Conservation (phyloP, 768 basidiomycete species). For the Boletus sp. region DNA sequence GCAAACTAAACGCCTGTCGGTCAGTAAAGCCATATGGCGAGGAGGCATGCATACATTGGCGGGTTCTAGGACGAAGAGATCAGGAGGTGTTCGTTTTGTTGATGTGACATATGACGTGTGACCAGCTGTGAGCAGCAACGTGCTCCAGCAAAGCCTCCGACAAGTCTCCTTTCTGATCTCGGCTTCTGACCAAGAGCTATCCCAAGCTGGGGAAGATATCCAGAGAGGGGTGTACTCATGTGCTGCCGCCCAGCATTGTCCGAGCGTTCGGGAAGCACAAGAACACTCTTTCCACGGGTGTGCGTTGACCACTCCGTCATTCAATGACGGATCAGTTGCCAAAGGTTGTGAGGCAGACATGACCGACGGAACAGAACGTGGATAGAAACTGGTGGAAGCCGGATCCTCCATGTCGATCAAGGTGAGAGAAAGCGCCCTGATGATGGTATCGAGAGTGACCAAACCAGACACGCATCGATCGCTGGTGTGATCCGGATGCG, state of each 20-base stretch:
- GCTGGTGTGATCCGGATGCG: constrained; percentile 59
- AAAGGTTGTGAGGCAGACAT: constrained; percentile 11
- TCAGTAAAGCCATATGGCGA: constrained; percentile 3
- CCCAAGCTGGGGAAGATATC: constrained; percentile 66
- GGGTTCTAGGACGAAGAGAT: constrained; percentile 61
- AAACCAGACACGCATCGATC: constrained; percentile 56
- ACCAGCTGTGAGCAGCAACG: constrained; percentile 60
- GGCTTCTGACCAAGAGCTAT: constrained; percentile 50
- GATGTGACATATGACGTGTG: constrained; percentile 61
- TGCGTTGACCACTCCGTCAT: not conserved
- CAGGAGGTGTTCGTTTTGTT: constrained; percentile 35
- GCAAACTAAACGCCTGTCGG: constrained; percentile 47
- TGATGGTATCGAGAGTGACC: constrained; percentile 63
- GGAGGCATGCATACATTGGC: constrained; percentile 51
- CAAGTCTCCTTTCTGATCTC: constrained; percentile 72
- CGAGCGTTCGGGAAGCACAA: constrained; percentile 52
- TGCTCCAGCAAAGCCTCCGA: constrained; percentile 72
- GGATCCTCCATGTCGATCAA: constrained; percentile 59
- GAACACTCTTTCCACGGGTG: constrained; percentile 37
- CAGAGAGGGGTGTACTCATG: constrained; percentile 59
- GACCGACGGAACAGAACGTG: constrained; percentile 50
- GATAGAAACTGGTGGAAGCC: constrained; percentile 46
- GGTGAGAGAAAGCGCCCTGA: constrained; percentile 59
- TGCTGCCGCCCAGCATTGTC: constrained; percentile 47
- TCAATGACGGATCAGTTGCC: not conserved